Conservation (phyloP, 2,329 filamentous ascomycete species). For the Claviceps fusiformis region DNA sequence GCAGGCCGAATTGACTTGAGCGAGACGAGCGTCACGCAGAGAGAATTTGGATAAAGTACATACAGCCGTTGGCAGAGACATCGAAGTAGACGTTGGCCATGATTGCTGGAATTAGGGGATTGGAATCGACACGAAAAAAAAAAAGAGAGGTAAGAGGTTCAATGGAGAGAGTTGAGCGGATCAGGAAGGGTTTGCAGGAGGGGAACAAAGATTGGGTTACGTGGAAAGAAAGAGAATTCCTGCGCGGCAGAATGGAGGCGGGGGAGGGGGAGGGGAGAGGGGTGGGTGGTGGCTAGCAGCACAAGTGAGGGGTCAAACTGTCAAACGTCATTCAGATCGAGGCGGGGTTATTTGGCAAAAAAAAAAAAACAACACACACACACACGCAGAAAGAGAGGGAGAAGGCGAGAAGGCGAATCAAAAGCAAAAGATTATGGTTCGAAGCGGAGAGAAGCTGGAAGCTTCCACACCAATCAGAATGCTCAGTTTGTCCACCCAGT, state of each 20-base stretch:
- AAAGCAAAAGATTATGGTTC: neutral
- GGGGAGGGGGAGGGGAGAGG: neutral
- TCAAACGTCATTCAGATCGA: constrained; percentile 6
- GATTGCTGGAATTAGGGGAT: neutral
- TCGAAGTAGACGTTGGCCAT: constrained; percentile 9
- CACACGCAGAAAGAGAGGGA: no score
- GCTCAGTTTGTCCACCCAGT: neutral
- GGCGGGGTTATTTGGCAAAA: neutral
- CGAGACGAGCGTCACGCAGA: no score
- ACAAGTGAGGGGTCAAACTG: constrained; percentile 3
- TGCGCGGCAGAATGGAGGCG: neutral
- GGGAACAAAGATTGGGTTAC: neutral
- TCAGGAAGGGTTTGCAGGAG: neutral
- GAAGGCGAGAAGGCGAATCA: neutral
- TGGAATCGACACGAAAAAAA: neutral
- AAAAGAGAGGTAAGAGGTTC: neutral
- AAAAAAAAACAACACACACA: neutral
- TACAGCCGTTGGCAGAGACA: constrained; percentile 7
- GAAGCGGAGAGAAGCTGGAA: neutral
- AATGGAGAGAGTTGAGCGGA: neutral
- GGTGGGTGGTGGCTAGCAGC: neutral
- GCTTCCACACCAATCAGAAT: constrained; percentile 3
- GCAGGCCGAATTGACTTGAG: neutral
- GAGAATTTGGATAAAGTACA: neutral
- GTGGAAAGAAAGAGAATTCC: neutral